Conservation (phyloP, 2,329 filamentous ascomycete species). For the Chaetothyriales sp. region DNA sequence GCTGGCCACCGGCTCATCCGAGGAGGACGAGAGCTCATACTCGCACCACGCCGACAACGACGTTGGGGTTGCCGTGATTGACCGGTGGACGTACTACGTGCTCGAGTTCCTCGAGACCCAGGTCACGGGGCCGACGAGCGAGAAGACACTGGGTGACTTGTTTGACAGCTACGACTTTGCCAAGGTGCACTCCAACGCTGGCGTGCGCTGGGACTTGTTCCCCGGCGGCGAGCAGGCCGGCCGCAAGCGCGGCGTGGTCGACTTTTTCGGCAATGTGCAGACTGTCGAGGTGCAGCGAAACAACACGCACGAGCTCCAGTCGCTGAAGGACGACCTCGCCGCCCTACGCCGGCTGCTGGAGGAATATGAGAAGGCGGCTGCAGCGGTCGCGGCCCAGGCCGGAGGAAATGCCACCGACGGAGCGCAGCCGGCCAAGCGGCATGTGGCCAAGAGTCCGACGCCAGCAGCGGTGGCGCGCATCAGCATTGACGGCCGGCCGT, state of each 20-base stretch:
- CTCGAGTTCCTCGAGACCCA: constrained; percentile 90
- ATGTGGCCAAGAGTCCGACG: not conserved
- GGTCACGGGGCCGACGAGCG: constrained; percentile 70
- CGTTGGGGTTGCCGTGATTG: constrained; percentile 93
- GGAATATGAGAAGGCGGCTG: constrained; percentile 24
- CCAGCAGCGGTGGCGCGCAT: constrained; percentile 5
- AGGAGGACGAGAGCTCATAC: constrained; percentile 91
- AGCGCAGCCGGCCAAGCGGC: constrained; percentile 5
- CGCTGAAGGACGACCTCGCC: constrained; percentile 55
- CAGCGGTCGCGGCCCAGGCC: constrained; percentile 9
- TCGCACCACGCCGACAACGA: constrained; percentile 97
- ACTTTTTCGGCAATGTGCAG: constrained; percentile 97
- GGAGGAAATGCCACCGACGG: constrained; percentile 9
- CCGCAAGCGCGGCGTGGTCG: constrained; percentile 69
- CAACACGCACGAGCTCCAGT: constrained; percentile 38
- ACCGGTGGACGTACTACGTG: constrained; percentile 97
- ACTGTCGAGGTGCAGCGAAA: constrained; percentile 75
- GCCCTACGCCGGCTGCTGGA: constrained; percentile 53
- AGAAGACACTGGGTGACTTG: constrained; percentile 80
- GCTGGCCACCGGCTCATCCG: constrained; percentile 90
- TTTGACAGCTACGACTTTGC: constrained; percentile 93
- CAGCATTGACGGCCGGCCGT: constrained; percentile 15
- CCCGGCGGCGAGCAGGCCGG: constrained; percentile 65
- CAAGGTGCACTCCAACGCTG: constrained; percentile 87
- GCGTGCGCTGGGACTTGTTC: constrained; percentile 92